Evolutionary conservation across 208 protist genomes (phyloP).

Genomic region (Leishmania martiniquensis): DNA sequence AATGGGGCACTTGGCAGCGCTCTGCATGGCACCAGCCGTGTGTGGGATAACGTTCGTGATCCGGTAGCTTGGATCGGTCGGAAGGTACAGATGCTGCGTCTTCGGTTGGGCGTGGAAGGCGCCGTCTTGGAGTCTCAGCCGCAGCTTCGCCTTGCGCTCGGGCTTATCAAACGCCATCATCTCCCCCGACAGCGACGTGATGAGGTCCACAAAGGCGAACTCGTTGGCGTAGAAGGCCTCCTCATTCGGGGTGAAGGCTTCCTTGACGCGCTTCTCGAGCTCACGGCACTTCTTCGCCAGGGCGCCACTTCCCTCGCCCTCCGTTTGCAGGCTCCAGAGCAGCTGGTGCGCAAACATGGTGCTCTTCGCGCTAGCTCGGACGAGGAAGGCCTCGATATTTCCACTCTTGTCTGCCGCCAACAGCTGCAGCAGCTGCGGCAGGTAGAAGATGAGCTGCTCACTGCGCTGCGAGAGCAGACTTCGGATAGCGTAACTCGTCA

Average conservation of each 20-base stretch:
- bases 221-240: constrained; percentile 66
- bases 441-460: constrained; percentile 89
- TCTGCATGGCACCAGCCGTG: constrained; percentile 87
- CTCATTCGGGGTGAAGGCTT: constrained; percentile 50
- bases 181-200: constrained; percentile 84
- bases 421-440: constrained; percentile 90
- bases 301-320: constrained; percentile 52
- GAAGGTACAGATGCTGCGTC: constrained; percentile 78
- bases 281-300: constrained; percentile 50
- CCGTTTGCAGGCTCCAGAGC: constrained; percentile 83
- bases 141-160: constrained; percentile 76
- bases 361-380: constrained; percentile 60
- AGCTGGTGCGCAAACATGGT: constrained; percentile 88
- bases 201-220: constrained; percentile 76
- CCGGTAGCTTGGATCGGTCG: constrained; percentile 76
- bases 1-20: constrained; percentile 92
- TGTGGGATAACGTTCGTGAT: constrained; percentile 77
- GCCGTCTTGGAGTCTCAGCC: constrained; percentile 60
- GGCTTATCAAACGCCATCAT: constrained; percentile 80
- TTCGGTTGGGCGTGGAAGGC: constrained; percentile 61
- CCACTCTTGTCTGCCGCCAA: constrained; percentile 64
- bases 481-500: constrained; percentile 73
- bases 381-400: constrained; percentile 58
- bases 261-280: constrained; percentile 40
- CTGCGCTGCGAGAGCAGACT: constrained; percentile 77